These are phyloP conservation scores for Leccinum imitatum DNA, from an alignment of 768 basidiomycete genomes.

Conservation along the genomic window DNA sequence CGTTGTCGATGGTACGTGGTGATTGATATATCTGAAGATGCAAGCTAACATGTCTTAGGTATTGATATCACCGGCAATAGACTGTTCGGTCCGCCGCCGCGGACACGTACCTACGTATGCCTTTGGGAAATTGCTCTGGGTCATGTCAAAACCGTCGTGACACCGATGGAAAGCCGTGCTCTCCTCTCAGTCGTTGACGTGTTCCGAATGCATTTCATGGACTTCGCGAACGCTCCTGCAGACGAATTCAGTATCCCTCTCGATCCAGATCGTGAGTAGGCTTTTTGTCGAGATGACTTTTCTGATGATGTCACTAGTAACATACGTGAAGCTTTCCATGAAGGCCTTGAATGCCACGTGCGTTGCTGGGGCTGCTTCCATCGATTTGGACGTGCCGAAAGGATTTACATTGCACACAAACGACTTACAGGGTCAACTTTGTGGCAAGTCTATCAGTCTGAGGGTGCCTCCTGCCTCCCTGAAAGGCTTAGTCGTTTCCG, in stretches of 20 bases:
- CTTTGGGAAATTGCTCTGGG: slow-evolving; percentile 90
- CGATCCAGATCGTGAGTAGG: slow-evolving; percentile 74
- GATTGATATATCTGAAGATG: not conserved
- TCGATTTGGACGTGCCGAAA: slow-evolving; percentile 52
- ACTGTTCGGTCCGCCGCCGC: slow-evolving; percentile 86
- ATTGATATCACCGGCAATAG: slow-evolving; percentile 81
- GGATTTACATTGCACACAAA: slow-evolving; percentile 73
- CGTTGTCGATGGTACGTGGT: slow-evolving; percentile 48
- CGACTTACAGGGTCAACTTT: slow-evolving; percentile 67
- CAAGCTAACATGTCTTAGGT: slow-evolving; percentile 40
- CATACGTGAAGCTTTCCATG: slow-evolving; percentile 73
- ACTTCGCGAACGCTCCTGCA: slow-evolving; percentile 80
- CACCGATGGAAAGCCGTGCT: slow-evolving; percentile 51
- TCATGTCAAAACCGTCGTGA: slow-evolving; percentile 52
- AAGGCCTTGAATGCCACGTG: slow-evolving; percentile 55
- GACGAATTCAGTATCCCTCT: slow-evolving; percentile 55
- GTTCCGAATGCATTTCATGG: slow-evolving; percentile 70
- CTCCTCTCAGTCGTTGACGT: slow-evolving; percentile 53
- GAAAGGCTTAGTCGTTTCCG: slow-evolving; percentile 50
- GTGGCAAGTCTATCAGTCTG: slow-evolving; percentile 63
- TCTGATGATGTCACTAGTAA: slow-evolving; percentile 51
- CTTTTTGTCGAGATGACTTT: not conserved
- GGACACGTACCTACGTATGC: slow-evolving; percentile 83
- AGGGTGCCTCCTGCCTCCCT: slow-evolving; percentile 50
- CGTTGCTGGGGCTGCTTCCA: slow-evolving; percentile 49